Percentiles rank a stretch among this genome's conserved stretches.
These are phyloP conservation scores for Pyrus bretschneideri DNA, from an alignment of 306 rosid genomes.

Conservation along the genomic window DNA sequence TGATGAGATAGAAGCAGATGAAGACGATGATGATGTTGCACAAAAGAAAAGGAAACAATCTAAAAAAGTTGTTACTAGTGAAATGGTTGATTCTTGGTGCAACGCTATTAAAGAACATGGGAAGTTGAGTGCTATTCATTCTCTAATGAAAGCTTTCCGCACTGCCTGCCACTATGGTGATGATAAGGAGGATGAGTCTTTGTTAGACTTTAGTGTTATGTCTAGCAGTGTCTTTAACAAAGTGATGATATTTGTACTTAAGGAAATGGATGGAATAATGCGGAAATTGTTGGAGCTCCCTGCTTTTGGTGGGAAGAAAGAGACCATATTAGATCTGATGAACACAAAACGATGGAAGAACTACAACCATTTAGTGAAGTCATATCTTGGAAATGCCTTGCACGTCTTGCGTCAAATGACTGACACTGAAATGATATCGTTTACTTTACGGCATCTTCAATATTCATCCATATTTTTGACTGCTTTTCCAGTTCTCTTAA, in stretches of 20 bases:
- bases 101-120: conserved; percentile 47
- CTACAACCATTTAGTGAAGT: conserved; percentile 68
- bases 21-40: conserved; percentile 25
- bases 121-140: conserved; percentile 57
- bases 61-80: conserved; percentile 49
- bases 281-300: conserved; percentile 76
- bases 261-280: conserved; percentile 83
- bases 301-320: conserved; percentile 72
- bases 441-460: conserved; percentile 71
- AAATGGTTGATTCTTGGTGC: conserved; percentile 82
- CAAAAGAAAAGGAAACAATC: conserved; percentile 35
- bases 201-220: conserved; percentile 54
- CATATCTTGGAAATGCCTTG: conserved; percentile 90
- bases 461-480: conserved; percentile 70
- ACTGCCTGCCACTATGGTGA: conserved; percentile 96
- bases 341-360: conserved; percentile 64
- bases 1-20: conserved; percentile 23
- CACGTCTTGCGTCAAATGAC: conserved; percentile 97
- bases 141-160: conserved; percentile 70
- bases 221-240: conserved; percentile 85
- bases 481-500: conserved; percentile 79
- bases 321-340: conserved; percentile 58
- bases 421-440: conserved; percentile 83
- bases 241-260: conserved; percentile 75
- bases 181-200: conserved; percentile 51